Evolutionary conservation across 129 eudicot genomes (phyloP).

Genomic region (Chrysanthemum lavandulifolium): DNA sequence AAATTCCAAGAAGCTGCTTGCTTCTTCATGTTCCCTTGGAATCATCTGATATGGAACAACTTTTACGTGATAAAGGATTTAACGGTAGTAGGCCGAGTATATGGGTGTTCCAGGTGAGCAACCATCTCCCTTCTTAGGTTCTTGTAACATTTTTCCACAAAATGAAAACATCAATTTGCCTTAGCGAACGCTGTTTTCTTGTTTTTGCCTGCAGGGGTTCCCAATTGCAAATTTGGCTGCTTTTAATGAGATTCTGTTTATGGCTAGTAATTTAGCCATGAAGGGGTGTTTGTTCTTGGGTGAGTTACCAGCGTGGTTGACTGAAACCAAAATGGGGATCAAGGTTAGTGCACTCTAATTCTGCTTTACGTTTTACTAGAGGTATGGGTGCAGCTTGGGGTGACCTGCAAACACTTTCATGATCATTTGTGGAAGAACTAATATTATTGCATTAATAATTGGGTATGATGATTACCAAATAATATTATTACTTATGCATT

Average conservation of each 20-base stretch:
- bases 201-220: conserved; percentile 52
- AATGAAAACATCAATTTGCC: neutral
- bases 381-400: too few relatives aligned
- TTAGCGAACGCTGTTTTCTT: neutral
- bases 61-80: conserved; percentile 62
- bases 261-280: conserved; percentile 62
- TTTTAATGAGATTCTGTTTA: conserved; percentile 52
- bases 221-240: conserved; percentile 60
- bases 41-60: conserved; percentile 61
- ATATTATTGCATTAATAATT: too few relatives aligned
- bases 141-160: too few relatives aligned
- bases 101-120: conserved; percentile 77
- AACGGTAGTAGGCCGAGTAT: conserved; percentile 77
- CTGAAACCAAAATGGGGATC: conserved; percentile 45
- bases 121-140: neutral
- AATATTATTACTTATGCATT: too few relatives aligned
- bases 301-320: conserved; percentile 75
- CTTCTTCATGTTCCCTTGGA: conserved; percentile 71
- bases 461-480: too few relatives aligned
- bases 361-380: neutral
- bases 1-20: conserved; percentile 72
- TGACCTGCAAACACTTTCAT: too few relatives aligned
- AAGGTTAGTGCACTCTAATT: conserved; percentile 41
- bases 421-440: too few relatives aligned
- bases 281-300: conserved; percentile 79